Percentiles rank a stretch among this genome's conserved stretches.
phyloP scores from a whole-genome alignment of 1,284 basidiomycete genomes.

The Ceratobasidium papillatum region DNA sequence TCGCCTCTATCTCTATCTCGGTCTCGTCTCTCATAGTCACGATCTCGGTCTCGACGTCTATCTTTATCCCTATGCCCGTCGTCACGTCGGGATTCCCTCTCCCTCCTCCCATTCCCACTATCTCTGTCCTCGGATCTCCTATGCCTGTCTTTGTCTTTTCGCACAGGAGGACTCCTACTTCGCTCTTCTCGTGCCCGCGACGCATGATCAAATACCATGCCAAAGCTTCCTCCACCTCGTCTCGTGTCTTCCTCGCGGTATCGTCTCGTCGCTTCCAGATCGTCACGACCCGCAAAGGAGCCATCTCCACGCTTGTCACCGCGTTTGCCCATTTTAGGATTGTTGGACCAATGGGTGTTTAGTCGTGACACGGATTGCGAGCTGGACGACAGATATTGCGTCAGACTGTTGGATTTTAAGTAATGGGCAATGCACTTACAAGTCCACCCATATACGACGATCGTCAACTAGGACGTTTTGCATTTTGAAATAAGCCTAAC shows the following conservation, averaged over 20 bases:
- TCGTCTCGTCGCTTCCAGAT: conserved; percentile 71
- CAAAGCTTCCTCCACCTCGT: conserved; percentile 58
- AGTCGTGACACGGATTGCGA: conserved; percentile 88
- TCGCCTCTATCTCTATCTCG: conserved; percentile 42
- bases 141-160: conserved; percentile 16
- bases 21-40: conserved; percentile 40
- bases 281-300: conserved; percentile 73
- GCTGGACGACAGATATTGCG: conserved; percentile 54
- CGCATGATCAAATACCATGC: conserved; percentile 75
- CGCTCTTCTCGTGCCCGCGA: conserved; percentile 39
- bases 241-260: conserved; percentile 62
- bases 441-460: conserved; percentile 98
- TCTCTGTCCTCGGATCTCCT: conserved; percentile 41
- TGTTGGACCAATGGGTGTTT: conserved; percentile 78
- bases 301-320: conserved; percentile 50
- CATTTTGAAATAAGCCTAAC: conserved; percentile 98
- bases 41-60: conserved; percentile 40
- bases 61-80: conserved; percentile 38
- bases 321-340: conserved; percentile 63
- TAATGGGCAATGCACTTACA: conserved; percentile 60
- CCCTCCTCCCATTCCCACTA: conserved; percentile 43
- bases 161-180: conserved; percentile 39
- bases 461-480: conserved; percentile 99
- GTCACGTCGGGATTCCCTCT: conserved; percentile 34
- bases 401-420: not conserved